phyloP scores from a whole-genome alignment of 345 rosid species.

The Eucalyptus lansdowneana region DNA sequence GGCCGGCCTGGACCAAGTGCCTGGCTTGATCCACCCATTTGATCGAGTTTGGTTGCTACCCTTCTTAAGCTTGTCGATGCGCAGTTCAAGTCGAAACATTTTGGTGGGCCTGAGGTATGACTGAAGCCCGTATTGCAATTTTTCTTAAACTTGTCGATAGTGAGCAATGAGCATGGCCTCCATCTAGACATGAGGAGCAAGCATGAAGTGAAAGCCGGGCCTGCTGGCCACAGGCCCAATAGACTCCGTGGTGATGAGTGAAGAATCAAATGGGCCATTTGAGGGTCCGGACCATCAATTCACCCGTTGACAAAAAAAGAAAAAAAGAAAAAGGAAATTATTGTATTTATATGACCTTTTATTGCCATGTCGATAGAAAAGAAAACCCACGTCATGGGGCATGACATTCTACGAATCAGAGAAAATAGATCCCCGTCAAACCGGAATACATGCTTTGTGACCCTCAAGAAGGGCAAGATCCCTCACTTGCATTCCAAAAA shows the following conservation, averaged over 20 bases:
- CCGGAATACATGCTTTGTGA: not conserved
- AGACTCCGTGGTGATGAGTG: not conserved
- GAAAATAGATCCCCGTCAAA: not conserved
- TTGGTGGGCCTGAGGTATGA: not conserved
- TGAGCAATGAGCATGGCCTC: not conserved
- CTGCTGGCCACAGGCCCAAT: not conserved
- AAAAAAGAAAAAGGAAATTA: not conserved
- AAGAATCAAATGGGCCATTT: not conserved
- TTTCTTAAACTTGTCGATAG: not conserved
- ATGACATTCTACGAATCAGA: not conserved
- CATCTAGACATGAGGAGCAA: not conserved
- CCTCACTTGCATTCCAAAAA: not conserved
- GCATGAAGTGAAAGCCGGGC: not conserved
- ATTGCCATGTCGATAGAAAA: not conserved
- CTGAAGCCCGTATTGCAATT: not conserved
- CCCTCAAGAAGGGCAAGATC: not conserved
- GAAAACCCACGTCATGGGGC: not conserved
- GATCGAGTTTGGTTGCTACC: not conserved
- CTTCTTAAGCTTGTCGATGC: not conserved
- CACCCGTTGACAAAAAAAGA: not conserved
- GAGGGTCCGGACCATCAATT: not conserved
- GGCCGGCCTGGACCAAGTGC: not conserved
- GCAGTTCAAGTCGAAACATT: not conserved
- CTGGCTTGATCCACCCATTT: not conserved
- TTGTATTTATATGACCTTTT: not conserved